Base-by-base conservation (phyloP, 306 rosid genomes). In the Casuarina glauca region DNA sequence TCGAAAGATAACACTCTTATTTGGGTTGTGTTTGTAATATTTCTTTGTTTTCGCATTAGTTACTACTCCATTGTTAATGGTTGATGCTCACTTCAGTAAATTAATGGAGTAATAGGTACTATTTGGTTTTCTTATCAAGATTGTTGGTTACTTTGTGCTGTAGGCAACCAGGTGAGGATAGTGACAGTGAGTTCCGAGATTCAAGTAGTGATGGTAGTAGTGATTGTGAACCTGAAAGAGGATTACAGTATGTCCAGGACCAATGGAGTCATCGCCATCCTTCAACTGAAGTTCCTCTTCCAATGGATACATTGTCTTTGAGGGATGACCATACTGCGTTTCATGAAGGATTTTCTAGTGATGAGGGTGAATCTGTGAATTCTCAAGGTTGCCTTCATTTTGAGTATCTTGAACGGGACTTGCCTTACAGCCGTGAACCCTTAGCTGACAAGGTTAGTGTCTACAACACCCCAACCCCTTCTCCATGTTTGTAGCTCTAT, bases 131-230 rank as follows among this genome's bases (percentile, higher is more conserved):
- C 5, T 38, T 13, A 38, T 42, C 9, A 46, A 69, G 53, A 50
- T 53, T 74, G 48, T 36, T 84, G 58, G 61, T 58, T 74, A 62
- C 70, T 11, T 44, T 84, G 75, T 82, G 48, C 64, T 68, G 66
- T 72, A 92, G 97, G 91, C 93, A 82, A 76, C 88, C 82, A 9
- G 93, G 90, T 13, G 97, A 88, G 80, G 97, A 94, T 78, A 91
- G 96, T 84, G 97, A 90, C 75, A 87, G 93, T 53, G 98, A 94
- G 72, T 92, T 84, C 73, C 82, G 93, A 84, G 98, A 92, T 82
- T 90, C 97, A 62, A 88, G 96, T 78, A 94, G 98, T 82, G 98
- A 94, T 63, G 92, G 90, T 72, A 89, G 97, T 84, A 84, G 93
- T 87, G 98, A 92, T 72, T 81, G 82, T 78, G 97, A 94, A 75